Conservation (phyloP, 805 yeast genomes). For the Wickerhamomyces canadensis region DNA sequence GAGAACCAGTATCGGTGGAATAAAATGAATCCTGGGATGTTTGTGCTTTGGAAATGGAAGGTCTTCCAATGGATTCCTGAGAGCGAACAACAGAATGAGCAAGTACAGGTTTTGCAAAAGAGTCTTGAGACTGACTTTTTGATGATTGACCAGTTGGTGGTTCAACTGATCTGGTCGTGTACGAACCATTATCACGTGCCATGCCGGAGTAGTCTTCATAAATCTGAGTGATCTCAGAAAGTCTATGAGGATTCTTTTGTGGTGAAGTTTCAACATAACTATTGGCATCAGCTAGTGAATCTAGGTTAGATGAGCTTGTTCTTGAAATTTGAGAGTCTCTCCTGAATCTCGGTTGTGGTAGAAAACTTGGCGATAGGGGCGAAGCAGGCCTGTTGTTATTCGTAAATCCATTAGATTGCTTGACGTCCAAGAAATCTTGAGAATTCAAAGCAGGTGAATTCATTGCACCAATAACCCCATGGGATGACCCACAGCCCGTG, state of each 20-base stretch:
- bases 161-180: slow-evolving; percentile 4
- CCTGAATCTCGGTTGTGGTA: slow-evolving; percentile 28
- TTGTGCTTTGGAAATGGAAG: not conserved
- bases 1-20: not conserved
- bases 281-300: slow-evolving; percentile 12
- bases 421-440: slow-evolving; percentile 26
- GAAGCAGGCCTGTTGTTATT: slow-evolving; percentile 23
- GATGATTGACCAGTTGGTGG: not conserved
- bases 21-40: slow-evolving; percentile 1
- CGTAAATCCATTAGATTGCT: slow-evolving; percentile 4
- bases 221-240: slow-evolving; percentile 27
- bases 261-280: slow-evolving; percentile 6
- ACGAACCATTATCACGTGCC: slow-evolving; percentile 4
- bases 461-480: slow-evolving; percentile 58
- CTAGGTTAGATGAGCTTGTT: slow-evolving; percentile 13
- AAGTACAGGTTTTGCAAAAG: too few relatives aligned
- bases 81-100: too few relatives aligned
- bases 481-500: slow-evolving; percentile 69
- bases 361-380: slow-evolving; percentile 32
- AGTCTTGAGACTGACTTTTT: not conserved
- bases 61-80: not conserved
- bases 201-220: slow-evolving; percentile 28
- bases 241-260: slow-evolving; percentile 15
- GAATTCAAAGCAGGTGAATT: slow-evolving; percentile 41
- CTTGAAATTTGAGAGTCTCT: slow-evolving; percentile 20